Evolutionary conservation across 2,329 filamentous ascomycete genomes (phyloP).

Genomic region (Monilinia polystroma): DNA sequence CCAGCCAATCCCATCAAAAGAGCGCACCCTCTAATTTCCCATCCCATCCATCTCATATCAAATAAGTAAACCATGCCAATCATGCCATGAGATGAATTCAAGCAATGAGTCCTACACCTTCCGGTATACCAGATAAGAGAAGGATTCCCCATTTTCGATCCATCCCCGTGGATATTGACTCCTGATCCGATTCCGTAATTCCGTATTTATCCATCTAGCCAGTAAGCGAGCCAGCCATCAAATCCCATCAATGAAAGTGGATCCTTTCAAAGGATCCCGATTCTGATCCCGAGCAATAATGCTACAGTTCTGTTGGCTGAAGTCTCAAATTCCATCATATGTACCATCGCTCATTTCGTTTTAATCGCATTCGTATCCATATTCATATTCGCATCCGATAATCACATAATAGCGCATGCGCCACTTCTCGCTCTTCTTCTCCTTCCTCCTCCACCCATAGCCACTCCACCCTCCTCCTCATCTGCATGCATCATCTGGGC

Average conservation of each 20-base stretch:
- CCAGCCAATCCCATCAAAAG: not conserved
- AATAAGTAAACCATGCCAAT: not conserved
- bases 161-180: not conserved
- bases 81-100: not conserved
- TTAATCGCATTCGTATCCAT: not conserved
- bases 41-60: not conserved
- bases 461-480: conserved; percentile 69
- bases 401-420: conserved; percentile 64
- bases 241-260: not conserved
- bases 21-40: not conserved
- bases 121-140: not conserved
- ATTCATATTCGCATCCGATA: not conserved
- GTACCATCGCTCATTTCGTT: conserved; percentile 3
- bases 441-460: conserved; percentile 45
- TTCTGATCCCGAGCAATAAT: not conserved
- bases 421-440: conserved; percentile 64
- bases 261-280: not conserved
- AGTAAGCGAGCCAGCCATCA: not conserved
- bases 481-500: conserved; percentile 77
- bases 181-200: not conserved
- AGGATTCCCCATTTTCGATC: not conserved
- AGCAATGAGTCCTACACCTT: too few species aligned
- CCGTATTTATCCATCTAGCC: not conserved
- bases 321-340: conserved; percentile 11
- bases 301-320: not conserved